Evolutionary conservation across 2,329 filamentous ascomycete species (phyloP).

Genomic region (Fusarium temperatum): DNA sequence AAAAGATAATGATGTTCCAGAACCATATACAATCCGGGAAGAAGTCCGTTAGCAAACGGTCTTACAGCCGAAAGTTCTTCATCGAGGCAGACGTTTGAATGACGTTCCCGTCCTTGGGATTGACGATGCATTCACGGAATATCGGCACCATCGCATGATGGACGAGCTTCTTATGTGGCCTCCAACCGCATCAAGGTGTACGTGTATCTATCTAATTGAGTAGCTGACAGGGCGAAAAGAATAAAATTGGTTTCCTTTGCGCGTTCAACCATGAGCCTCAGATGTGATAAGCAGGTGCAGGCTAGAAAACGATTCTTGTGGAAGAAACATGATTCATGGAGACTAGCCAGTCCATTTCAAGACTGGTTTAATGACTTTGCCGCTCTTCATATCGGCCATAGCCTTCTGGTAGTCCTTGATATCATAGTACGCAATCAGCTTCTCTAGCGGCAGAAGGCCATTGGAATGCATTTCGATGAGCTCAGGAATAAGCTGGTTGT

Average conservation of each 20-base stretch:
- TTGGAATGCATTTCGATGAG: constrained; percentile 4
- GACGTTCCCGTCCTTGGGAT: background rate
- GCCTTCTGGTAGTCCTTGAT: background rate
- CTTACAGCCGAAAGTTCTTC: too few species aligned
- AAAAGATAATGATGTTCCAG: background rate
- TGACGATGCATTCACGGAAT: too few species aligned
- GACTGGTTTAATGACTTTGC: background rate
- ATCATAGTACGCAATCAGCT: background rate
- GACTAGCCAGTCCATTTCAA: background rate
- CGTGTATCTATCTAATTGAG: rapidly evolving
- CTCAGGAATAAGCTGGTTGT: background rate
- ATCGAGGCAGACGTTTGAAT: background rate
- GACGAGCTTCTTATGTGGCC: too few species aligned
- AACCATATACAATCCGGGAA: background rate
- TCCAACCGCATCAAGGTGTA: background rate
- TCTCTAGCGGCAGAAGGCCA: background rate
- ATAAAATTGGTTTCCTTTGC: too few species aligned
- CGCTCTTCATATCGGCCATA: background rate
- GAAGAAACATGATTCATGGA: too few species aligned
- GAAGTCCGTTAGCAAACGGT: background rate
- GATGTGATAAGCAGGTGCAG: rapidly evolving
- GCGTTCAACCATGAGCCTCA: too few species aligned
- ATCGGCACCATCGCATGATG: background rate
- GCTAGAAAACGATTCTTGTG: rapidly evolving
- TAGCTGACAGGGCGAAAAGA: background rate